Evolutionary conservation across 306 rosid species (phyloP).

Genomic region (Macrotyloma uniflorum): DNA sequence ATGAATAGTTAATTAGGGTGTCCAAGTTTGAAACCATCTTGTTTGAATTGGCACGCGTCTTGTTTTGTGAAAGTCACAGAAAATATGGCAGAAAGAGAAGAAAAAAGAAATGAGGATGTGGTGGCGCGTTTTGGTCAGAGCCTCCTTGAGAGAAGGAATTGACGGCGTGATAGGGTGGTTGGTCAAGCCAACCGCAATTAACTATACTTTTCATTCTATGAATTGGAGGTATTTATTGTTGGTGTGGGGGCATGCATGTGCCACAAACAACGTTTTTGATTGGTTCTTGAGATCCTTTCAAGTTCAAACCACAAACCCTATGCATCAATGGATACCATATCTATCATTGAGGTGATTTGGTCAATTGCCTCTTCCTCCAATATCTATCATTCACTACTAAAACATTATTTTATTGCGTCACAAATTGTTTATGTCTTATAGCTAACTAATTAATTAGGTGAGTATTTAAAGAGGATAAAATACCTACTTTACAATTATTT

Average conservation of each 20-base stretch:
- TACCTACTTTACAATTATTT: too few relatives aligned
- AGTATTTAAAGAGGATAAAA: too few relatives aligned
- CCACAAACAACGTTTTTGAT: neutral
- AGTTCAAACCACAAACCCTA: neutral
- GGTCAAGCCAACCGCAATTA: slow-evolving; percentile 40
- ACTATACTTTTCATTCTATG: slow-evolving; percentile 2
- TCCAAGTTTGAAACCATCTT: too few relatives aligned
- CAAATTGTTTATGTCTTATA: too few relatives aligned
- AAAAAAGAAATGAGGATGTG: neutral
- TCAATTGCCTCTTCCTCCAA: neutral
- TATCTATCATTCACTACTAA: neutral
- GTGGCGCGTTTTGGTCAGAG: slow-evolving; percentile 9
- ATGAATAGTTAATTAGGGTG: too few relatives aligned
- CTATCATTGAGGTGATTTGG: neutral
- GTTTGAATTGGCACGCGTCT: neutral
- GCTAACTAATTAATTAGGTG: too few relatives aligned
- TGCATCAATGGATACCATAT: neutral
- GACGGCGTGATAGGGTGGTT: slow-evolving; percentile 39
- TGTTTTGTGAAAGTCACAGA: neutral
- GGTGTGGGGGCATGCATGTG: slow-evolving; percentile 4
- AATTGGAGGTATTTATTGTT: neutral
- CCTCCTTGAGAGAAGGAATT: slow-evolving; percentile 21
- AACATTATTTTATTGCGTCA: too few relatives aligned
- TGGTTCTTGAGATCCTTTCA: slow-evolving; percentile 9
- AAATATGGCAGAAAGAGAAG: neutral